Evolutionary conservation across 1,284 basidiomycete species (phyloP).

Genomic region (Puccinia novopanici): DNA sequence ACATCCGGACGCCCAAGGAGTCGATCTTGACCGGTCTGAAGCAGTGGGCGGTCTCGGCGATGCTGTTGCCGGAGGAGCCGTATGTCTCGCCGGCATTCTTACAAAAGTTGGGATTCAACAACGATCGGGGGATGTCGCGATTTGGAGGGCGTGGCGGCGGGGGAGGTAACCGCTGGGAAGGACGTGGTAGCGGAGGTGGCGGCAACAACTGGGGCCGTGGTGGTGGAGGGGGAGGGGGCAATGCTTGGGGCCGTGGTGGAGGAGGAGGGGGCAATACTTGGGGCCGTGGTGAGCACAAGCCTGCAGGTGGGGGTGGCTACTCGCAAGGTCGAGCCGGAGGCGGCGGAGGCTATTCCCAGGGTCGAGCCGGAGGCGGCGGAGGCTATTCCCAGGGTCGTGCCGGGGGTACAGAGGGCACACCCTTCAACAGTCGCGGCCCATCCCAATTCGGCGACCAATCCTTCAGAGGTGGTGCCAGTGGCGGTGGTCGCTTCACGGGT

Average conservation of each 20-base stretch:
- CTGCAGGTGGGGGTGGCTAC: not conserved
- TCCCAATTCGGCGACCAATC: too few species aligned
- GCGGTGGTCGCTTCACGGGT: too few species aligned
- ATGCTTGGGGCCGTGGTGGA: not conserved
- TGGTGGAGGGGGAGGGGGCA: not conserved
- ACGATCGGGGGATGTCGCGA: not conserved
- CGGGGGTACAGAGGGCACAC: not conserved
- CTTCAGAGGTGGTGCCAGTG: too few species aligned
- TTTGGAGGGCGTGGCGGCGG: not conserved
- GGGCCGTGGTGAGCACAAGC: not conserved
- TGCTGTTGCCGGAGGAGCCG: constrained; percentile 64
- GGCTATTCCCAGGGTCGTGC: not conserved
- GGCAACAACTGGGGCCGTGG: constrained; percentile 14
- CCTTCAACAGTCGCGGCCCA: too few species aligned
- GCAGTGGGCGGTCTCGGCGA: constrained; percentile 68
- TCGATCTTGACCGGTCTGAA: constrained; percentile 69
- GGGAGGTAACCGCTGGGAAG: constrained; percentile 7
- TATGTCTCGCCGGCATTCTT: constrained; percentile 65
- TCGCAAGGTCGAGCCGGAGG: not conserved
- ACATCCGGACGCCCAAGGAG: constrained; percentile 64
- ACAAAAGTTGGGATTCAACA: constrained; percentile 59
- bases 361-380: not conserved
- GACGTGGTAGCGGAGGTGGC: constrained; percentile 6
- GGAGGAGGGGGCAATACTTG: constrained; percentile 10
- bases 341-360: not conserved